Conservation (phyloP, 352 stramenopile genomes). For the Phytopythium chamaehyphon region DNA sequence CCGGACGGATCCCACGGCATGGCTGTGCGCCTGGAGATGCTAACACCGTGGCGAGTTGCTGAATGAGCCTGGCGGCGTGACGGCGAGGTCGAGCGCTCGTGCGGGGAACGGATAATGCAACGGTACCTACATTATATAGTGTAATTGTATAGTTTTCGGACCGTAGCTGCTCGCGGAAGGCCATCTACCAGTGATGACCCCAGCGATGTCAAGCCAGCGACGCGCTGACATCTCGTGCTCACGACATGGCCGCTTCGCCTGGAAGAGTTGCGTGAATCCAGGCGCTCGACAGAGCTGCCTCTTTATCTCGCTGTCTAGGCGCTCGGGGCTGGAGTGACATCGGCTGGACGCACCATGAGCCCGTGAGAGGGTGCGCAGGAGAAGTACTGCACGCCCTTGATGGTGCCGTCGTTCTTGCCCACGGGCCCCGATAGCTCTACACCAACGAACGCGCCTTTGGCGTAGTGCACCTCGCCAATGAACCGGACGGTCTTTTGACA, state of each 20-base stretch:
- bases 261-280: background rate
- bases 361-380: conserved; percentile 43
- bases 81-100: background rate
- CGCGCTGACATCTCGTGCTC: background rate
- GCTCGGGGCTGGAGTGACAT: conserved; percentile 11
- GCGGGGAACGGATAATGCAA: background rate
- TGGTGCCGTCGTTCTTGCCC: conserved; percentile 70
- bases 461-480: conserved; percentile 59
- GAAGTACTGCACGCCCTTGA: conserved; percentile 73
- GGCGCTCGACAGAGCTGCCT: no score
- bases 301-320: no score
- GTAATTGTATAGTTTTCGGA: conserved; percentile 5
- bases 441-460: conserved; percentile 65
- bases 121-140: conserved; percentile 8
- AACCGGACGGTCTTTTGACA: conserved; percentile 49
- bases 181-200: background rate
- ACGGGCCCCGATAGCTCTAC: conserved; percentile 48
- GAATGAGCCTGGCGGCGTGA: background rate
- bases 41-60: background rate
- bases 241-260: background rate
- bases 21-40: background rate
- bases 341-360: conserved; percentile 63
- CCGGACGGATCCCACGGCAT: background rate
- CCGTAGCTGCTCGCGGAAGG: background rate
- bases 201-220: conserved; percentile 1